phyloP scores from a whole-genome alignment of 352 stramenopile genomes.

The Thraustotheca clavata region DNA sequence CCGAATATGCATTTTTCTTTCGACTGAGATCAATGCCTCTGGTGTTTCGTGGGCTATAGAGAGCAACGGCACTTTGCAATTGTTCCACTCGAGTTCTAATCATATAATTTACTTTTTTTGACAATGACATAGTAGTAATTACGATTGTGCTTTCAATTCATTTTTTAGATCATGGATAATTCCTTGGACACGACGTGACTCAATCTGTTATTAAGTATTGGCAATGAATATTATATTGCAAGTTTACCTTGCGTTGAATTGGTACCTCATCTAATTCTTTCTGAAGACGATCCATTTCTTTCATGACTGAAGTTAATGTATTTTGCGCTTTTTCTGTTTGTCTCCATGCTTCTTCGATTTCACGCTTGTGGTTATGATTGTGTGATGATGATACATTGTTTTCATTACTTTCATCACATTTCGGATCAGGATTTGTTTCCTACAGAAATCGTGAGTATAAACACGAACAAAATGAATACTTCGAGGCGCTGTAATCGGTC shows the following conservation, averaged over 20 bases:
- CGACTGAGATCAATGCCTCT: slow-evolving; percentile 13
- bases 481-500: slow-evolving; percentile 6
- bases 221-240: not conserved
- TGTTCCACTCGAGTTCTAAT: slow-evolving; percentile 20
- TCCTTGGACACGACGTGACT: slow-evolving; percentile 22
- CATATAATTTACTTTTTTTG: slow-evolving; percentile 8
- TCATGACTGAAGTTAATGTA: slow-evolving; percentile 8
- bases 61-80: slow-evolving; percentile 33
- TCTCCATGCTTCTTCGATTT: slow-evolving; percentile 5
- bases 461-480: not conserved
- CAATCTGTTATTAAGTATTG: slow-evolving; percentile 13
- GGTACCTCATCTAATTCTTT: slow-evolving; percentile 21
- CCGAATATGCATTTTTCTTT: not conserved
- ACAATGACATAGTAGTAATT: slow-evolving; percentile 25
- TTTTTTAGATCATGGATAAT: slow-evolving; percentile 25
- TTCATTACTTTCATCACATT: not conserved
- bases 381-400: no score
- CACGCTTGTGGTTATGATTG: not conserved
- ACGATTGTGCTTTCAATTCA: slow-evolving; percentile 25
- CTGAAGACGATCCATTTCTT: slow-evolving; percentile 17
- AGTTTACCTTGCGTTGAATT: slow-evolving; percentile 21
- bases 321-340: slow-evolving; percentile 9
- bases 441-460: not conserved
- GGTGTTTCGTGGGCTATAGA: slow-evolving; percentile 15
- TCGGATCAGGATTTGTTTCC: not conserved